Base-by-base conservation (phyloP, 129 eudicot species). In the Centella asiatica region DNA sequence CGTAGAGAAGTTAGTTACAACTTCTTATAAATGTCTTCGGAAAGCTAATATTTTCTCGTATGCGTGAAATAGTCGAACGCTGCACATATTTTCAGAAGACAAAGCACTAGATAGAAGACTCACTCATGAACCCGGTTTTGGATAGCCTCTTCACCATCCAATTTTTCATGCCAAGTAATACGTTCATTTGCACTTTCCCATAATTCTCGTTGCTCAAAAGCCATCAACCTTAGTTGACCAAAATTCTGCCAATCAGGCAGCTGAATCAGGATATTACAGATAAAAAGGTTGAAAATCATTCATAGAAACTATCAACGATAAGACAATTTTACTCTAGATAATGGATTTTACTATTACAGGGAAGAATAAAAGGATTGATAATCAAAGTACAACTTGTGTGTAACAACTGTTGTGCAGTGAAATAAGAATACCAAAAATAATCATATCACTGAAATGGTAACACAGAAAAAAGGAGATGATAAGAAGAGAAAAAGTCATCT, bases 71-170 rank as follows among this genome's bases (percentile, higher is more conserved):
- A n/a, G n/a, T n/a, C n/a, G n/a, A n/a, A n/a, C n/a, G n/a, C n/a
- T n/a, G n/a, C n/a, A n/a, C n/a, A n/a, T n/a, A n/a, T n/a, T n/a
- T n/a, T n/a, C n/a, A n/a, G n/a, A n/a, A n/a, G n/a, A n/a, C n/a
- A n/a, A n/a, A n/a, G n/a, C n/a, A n/a, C n/a, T n/a, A n/a, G n/a
- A 53, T 27, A 47, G 64, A 62, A 53, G 65, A 77, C 98, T 81
- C 75, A 92, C 98, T 92, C 98, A 60, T 92, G 98, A 20, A 92
- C 88, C 56, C 73, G 89, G 68, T 92, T 92, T 45, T 92, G 96
- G 64, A 92, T 79, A 40, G 90, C 95, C 62, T 87, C 88, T 73
- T 92, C 98, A 36, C 94, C 81, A n/a, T 87, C 95, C 74, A 92
- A 76, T 44, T 76, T 92, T 66, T 92, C 96, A 84, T 92, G 96